Evolutionary conservation across 176 grass and related monocot genomes (phyloP), one percentile per base, ranked within the genome.

Genomic region (Themeda triandra): DNA sequence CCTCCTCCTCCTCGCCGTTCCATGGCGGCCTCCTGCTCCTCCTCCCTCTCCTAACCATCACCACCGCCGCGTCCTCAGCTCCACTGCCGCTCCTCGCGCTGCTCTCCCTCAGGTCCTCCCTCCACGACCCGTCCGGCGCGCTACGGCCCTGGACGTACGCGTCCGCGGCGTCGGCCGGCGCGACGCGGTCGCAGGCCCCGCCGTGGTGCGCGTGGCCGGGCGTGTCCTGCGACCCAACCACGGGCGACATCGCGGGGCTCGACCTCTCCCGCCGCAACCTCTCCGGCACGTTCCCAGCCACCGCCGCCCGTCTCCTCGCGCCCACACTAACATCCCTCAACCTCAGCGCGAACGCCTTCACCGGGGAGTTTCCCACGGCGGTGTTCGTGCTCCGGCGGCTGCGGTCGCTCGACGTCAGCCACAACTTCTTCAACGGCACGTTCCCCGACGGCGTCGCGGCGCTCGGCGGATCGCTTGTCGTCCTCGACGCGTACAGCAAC

Each of bases 141-240:
- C 92, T 98, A 12, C 89, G 46, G 0, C 21, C 88, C 5, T 98
- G 95, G 95, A 88, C 91, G 6, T 93, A 93, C 84, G 79, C 92
- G 10, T 25, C 84, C 2, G 87, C 83, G 5, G 83, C 84, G 1
- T 77, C 81, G 0, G 44, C 88, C 0, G 81, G 87, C 5, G 70
- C 85, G 19, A 78, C 85, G 10, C 81, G 77, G 10, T 82, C 87
- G 5, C 77, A 42, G 1, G 42, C 75, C 3, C 92, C 77, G 5
- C 93, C 91, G 10, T 98, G 96, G 96, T 98, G 96, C 89, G 54
- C 83, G 49, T 98, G 96, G 96, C 72, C 89, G 1, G 91, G 89
- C 2, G 90, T 98, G 8, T 13, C 76, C 6, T 98, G 96, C 63
- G 80, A 89, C 85, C 31, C 70, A 0, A 15, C 88, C 25, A 93